Evolutionary conservation across 129 eudicot species (phyloP).

Genomic region (Escallonia herrerae): DNA sequence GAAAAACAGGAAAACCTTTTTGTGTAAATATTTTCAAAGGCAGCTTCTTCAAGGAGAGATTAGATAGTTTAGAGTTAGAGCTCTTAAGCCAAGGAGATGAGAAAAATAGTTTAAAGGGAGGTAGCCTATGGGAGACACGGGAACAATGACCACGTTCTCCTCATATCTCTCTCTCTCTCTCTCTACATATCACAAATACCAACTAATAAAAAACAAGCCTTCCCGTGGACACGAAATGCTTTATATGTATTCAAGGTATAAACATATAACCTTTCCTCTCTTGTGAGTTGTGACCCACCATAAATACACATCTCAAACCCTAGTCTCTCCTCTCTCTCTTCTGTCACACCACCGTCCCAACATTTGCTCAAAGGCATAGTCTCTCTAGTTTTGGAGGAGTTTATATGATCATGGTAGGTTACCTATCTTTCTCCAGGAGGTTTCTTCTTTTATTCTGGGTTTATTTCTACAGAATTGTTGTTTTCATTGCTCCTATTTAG

Average conservation of each 20-base stretch:
- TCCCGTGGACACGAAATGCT: slow-evolving; percentile 32
- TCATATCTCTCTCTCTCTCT: slow-evolving; percentile 18
- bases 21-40: slow-evolving; percentile 6
- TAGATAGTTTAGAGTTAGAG: slow-evolving; percentile 33
- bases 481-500: too few species aligned
- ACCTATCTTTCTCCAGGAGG: not conserved
- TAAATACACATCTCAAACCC: slow-evolving; percentile 54
- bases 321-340: slow-evolving; percentile 28
- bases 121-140: slow-evolving; percentile 63
- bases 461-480: too few species aligned
- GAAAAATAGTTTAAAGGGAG: slow-evolving; percentile 24
- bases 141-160: slow-evolving; percentile 95
- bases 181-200: slow-evolving; percentile 13
- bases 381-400: slow-evolving; percentile 11
- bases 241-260: slow-evolving; percentile 25
- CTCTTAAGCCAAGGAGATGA: slow-evolving; percentile 75
- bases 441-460: too few species aligned
- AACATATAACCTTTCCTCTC: slow-evolving; percentile 21
- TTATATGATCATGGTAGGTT: slow-evolving; percentile 50
- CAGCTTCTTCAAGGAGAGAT: slow-evolving; percentile 48
- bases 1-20: slow-evolving; percentile 7
- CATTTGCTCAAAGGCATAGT: slow-evolving; percentile 12
- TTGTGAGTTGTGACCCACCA: slow-evolving; percentile 47
- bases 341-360: slow-evolving; percentile 13
- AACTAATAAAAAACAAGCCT: slow-evolving; percentile 13